Evolutionary conservation across 1,284 basidiomycete species (phyloP).

Genomic region (Nidula niveotomentosa): DNA sequence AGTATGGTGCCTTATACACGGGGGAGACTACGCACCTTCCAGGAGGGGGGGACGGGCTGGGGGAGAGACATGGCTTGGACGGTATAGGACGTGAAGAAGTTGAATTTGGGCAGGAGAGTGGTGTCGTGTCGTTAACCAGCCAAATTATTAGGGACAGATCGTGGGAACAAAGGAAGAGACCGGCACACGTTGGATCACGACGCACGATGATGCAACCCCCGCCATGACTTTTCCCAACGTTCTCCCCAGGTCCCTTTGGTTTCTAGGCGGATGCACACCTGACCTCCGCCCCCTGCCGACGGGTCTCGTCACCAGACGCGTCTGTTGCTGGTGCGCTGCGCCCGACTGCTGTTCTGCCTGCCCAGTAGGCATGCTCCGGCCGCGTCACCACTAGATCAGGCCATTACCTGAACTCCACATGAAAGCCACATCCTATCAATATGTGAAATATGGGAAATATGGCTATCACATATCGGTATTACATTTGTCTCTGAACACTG

Average conservation of each 20-base stretch:
- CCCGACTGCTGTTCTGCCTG: no score
- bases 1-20: background rate
- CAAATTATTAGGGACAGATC: slow-evolving; percentile 18
- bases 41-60: slow-evolving; percentile 90
- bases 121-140: slow-evolving; percentile 6
- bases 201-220: background rate
- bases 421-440: no score
- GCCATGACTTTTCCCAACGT: background rate
- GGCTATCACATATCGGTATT: no score
- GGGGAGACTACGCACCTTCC: slow-evolving; percentile 64
- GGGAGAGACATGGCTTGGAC: slow-evolving; percentile 70
- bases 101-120: slow-evolving; percentile 7
- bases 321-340: no score
- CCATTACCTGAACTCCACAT: no score
- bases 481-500: no score
- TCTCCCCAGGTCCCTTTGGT: background rate
- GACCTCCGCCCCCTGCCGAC: no score
- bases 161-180: slow-evolving; percentile 19
- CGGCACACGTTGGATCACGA: slow-evolving; percentile 8
- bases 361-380: no score
- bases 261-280: no score
- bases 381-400: no score
- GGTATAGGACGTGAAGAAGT: slow-evolving; percentile 6
- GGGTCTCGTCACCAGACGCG: no score
- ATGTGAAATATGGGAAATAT: no score